Percentiles rank a stretch among this genome's conserved stretches.
phyloP scores from a whole-genome alignment of 768 basidiomycete species.

The Phanerodontia chrysosporium region DNA sequence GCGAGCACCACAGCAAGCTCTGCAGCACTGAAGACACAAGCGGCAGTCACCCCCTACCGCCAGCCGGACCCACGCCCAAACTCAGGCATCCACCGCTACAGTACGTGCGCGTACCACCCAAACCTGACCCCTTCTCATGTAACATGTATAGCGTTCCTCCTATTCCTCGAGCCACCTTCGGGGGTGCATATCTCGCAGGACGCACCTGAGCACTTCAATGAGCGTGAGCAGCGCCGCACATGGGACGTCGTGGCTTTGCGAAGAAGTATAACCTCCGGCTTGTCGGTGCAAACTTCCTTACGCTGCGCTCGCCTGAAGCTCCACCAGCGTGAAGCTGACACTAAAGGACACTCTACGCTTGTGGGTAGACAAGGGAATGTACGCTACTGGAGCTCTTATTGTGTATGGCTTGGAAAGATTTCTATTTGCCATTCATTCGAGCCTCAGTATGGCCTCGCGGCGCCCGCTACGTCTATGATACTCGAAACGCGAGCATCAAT shows the following conservation, averaged over 20 bases:
- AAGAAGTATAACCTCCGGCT: conserved; percentile 47
- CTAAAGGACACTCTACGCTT: no score
- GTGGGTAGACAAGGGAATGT: no score
- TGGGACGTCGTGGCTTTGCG: conserved; percentile 59
- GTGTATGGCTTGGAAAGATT: no score
- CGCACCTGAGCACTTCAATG: conserved; percentile 40
- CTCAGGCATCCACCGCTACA: conserved; percentile 54
- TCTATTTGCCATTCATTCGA: no score
- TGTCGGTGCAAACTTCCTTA: conserved; percentile 50
- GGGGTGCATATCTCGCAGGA: conserved; percentile 38
- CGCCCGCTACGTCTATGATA: no score
- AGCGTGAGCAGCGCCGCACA: conserved; percentile 39
- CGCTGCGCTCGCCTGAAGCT: not conserved
- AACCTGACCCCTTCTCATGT: not conserved
- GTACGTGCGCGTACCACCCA: conserved; percentile 29
- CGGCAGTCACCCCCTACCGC: conserved; percentile 51
- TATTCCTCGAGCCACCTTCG: conserved; percentile 54
- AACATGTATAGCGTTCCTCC: conserved; percentile 41
- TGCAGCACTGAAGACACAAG: conserved; percentile 37
- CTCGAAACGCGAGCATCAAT: no score
- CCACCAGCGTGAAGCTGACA: no score
- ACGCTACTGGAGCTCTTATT: no score
- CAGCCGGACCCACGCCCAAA: conserved; percentile 53
- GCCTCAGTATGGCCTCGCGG: no score
- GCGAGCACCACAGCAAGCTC: conserved; percentile 30